A percentile compares a stretch with the other conserved stretches of the same genome.
Evolutionary conservation across 2,329 filamentous ascomycete genomes (phyloP).

Genomic region (Chaetothyriales sp.): DNA sequence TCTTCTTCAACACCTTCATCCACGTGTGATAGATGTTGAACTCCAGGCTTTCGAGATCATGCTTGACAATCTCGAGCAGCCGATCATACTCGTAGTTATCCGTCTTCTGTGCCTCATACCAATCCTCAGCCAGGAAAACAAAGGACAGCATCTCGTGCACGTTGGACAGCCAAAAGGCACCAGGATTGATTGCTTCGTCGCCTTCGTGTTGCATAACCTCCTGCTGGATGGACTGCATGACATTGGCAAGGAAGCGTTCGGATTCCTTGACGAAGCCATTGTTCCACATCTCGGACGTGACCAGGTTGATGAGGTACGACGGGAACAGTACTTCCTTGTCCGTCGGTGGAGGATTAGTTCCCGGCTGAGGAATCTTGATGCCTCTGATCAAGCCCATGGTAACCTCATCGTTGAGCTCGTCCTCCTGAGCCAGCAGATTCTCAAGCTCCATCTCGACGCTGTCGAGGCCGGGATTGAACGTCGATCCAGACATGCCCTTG

Average conservation of each 20-base stretch:
- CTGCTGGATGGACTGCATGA: slow-evolving; percentile 99
- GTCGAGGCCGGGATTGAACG: slow-evolving; percentile 67
- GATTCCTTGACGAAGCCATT: slow-evolving; percentile 99
- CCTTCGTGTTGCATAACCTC: slow-evolving; percentile 99
- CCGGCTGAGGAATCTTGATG: slow-evolving; percentile 85
- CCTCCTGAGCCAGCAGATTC: slow-evolving; percentile 83
- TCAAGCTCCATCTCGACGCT: slow-evolving; percentile 93
- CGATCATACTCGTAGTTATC: slow-evolving; percentile 99
- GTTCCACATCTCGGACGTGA: slow-evolving; percentile 99
- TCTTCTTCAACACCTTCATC: slow-evolving; percentile 99
- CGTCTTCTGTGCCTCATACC: slow-evolving; percentile 98
- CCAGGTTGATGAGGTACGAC: slow-evolving; percentile 94
- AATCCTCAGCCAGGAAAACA: slow-evolving; percentile 96
- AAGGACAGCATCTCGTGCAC: slow-evolving; percentile 99
- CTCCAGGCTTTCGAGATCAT: slow-evolving; percentile 92
- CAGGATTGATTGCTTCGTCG: slow-evolving; percentile 91
- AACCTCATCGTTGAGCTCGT: slow-evolving; percentile 90
- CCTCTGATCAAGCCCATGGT: slow-evolving; percentile 92
- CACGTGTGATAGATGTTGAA: slow-evolving; percentile 99
- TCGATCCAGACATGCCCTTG: slow-evolving; percentile 57
- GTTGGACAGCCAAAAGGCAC: slow-evolving; percentile 97
- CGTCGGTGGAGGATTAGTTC: slow-evolving; percentile 72
- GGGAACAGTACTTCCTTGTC: slow-evolving; percentile 99
- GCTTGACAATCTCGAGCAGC: slow-evolving; percentile 94
- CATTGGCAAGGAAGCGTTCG: slow-evolving; percentile 93